phyloP scores from a whole-genome alignment of 2,329 filamentous ascomycete genomes.

The Capronia epimyces region DNA sequence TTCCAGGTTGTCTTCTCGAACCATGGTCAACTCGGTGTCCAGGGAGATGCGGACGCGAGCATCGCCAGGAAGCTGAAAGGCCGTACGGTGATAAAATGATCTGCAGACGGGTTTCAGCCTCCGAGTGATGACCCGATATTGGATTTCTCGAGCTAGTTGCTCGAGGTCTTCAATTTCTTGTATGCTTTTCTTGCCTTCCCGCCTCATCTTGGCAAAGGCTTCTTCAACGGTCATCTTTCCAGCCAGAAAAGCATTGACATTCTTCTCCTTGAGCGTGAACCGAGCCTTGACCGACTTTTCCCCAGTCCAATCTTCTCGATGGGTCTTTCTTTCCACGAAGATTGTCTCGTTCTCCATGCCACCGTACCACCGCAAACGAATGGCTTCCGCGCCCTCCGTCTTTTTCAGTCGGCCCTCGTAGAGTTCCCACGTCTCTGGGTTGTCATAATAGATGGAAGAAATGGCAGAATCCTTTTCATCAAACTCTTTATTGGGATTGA shows the following conservation, averaged over 20 bases:
- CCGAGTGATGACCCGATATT: constrained; percentile 85
- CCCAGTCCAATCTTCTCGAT: constrained; percentile 97
- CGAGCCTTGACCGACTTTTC: constrained; percentile 98
- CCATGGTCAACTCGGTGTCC: constrained; percentile 92
- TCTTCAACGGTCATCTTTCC: constrained; percentile 79
- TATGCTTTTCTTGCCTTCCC: constrained; percentile 87
- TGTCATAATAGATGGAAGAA: constrained; percentile 98
- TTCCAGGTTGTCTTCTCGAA: constrained; percentile 90
- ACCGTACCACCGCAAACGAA: constrained; percentile 94
- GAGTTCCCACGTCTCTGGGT: constrained; percentile 85
- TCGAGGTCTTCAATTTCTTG: constrained; percentile 87
- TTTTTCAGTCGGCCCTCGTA: constrained; percentile 95
- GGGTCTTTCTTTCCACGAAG: constrained; percentile 95
- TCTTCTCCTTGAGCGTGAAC: constrained; percentile 93
- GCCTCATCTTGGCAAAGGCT: constrained; percentile 94
- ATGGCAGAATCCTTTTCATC: constrained; percentile 86
- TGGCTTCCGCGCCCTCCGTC: constrained; percentile 93
- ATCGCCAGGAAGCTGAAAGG: constrained; percentile 94
- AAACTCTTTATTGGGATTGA: constrained; percentile 96
- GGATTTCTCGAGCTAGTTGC: constrained; percentile 81
- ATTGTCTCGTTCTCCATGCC: constrained; percentile 93
- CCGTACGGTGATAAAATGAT: constrained; percentile 96
- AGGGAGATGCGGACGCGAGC: constrained; percentile 93
- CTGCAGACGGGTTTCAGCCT: constrained; percentile 83
- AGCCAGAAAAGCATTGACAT: constrained; percentile 82